A percentile compares a stretch with the other conserved stretches of the same genome.
phyloP scores from a whole-genome alignment of 2,329 filamentous ascomycete species.

The Myrmaecium sp. region DNA sequence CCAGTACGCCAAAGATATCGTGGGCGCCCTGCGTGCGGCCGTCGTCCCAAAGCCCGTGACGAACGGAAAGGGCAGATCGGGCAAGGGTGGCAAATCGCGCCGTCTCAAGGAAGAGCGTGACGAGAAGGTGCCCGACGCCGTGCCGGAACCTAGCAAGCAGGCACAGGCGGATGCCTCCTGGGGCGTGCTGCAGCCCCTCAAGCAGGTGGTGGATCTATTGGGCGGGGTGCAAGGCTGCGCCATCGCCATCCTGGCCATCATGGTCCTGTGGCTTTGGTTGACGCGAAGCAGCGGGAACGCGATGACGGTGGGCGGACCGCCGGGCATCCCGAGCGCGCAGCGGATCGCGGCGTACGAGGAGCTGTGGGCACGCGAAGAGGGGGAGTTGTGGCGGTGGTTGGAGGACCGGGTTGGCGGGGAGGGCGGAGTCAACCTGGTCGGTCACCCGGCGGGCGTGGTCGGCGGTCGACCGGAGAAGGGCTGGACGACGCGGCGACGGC shows the following conservation, averaged over 20 bases:
- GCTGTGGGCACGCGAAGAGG: slow-evolving; percentile 79
- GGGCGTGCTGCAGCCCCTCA: slow-evolving; percentile 6
- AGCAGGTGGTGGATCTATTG: slow-evolving; percentile 46
- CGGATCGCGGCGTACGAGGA: slow-evolving; percentile 76
- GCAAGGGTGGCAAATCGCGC: slow-evolving; percentile 32
- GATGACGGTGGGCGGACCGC: too few species aligned
- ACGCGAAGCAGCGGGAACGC: too few species aligned
- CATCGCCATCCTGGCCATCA: slow-evolving; percentile 6
- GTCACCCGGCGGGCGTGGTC: slow-evolving; percentile 10
- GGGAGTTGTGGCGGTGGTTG: slow-evolving; percentile 82
- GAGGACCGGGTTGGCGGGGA: slow-evolving; percentile 72
- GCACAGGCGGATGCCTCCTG: slow-evolving; percentile 8
- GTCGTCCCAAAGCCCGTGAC: slow-evolving; percentile 48
- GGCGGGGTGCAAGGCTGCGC: slow-evolving; percentile 23
- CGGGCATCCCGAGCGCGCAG: slow-evolving; percentile 36
- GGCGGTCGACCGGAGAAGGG: slow-evolving; percentile 10
- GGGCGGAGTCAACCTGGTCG: slow-evolving; percentile 24
- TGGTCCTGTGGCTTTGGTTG: slow-evolving; percentile 14
- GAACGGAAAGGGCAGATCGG: slow-evolving; percentile 30
- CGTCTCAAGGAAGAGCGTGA: slow-evolving; percentile 37
- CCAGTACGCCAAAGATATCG: slow-evolving; percentile 65
- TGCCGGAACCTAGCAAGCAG: slow-evolving; percentile 21
- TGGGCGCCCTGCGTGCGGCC: slow-evolving; percentile 55
- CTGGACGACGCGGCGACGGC: slow-evolving; percentile 20
- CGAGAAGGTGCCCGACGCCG: slow-evolving; percentile 25